Evolutionary conservation across 148 eudicot genomes (phyloP).

Genomic region (Euryodendron excelsum): DNA sequence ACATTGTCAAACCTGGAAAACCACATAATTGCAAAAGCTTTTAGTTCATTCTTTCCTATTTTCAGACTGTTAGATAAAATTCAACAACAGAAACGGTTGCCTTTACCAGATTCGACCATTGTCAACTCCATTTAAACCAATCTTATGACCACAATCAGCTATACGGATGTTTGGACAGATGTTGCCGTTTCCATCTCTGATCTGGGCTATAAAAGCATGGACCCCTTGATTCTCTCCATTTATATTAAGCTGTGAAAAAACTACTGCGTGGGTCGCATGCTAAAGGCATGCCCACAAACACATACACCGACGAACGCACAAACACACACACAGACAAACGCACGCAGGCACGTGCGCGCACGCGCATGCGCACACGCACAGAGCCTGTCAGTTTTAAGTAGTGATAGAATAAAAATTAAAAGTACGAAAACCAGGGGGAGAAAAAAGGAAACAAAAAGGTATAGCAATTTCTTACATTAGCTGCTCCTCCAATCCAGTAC

Average conservation of each 20-base stretch:
- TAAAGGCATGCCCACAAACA: constrained; percentile 30
- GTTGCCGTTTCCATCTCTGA: constrained; percentile 79
- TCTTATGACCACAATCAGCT: constrained; percentile 97
- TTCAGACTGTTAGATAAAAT: too few relatives aligned
- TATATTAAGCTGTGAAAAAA: constrained; percentile 83
- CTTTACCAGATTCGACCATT: constrained; percentile 88
- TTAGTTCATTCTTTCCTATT: not conserved
- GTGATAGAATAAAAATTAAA: too few relatives aligned
- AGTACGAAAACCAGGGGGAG: too few relatives aligned
- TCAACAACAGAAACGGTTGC: not conserved
- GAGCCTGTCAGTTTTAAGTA: constrained; percentile 13
- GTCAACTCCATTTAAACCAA: constrained; percentile 96
- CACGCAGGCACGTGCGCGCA: too few relatives aligned
- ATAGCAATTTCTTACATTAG: constrained; percentile 50
- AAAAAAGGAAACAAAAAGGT: not conserved
- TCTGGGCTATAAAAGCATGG: constrained; percentile 91
- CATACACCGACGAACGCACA: too few relatives aligned
- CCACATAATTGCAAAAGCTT: not conserved
- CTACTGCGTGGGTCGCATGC: constrained; percentile 93
- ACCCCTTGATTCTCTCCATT: constrained; percentile 84
- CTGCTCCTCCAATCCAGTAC: constrained; percentile 99
- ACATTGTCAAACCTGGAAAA: constrained; percentile 80
- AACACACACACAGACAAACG: too few relatives aligned
- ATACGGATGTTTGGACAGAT: constrained; percentile 77
- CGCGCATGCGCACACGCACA: too few relatives aligned